A percentile compares a stretch with the other conserved stretches of the same genome.
Conservation (phyloP, 208 protist species). For the Trypanosoma cruzi region DNA sequence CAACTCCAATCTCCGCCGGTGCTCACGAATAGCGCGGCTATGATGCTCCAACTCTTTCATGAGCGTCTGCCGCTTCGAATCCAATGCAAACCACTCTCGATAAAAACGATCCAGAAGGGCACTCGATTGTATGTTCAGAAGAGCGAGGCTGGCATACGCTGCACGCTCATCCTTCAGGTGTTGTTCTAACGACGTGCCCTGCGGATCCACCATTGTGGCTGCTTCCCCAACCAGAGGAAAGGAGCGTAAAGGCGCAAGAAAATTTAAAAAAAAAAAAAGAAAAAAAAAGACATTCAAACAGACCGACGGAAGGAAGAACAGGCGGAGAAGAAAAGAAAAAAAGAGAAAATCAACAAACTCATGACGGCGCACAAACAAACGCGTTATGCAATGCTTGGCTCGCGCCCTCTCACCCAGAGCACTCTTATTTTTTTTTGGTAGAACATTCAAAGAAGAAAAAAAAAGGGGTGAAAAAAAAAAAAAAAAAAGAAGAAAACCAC, state of each 20-base stretch:
- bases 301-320: too few species aligned
- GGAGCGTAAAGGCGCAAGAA: background rate
- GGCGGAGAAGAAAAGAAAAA: slow-evolving; percentile 10
- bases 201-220: background rate
- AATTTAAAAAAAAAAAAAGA: slow-evolving; percentile 21
- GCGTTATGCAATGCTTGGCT: background rate
- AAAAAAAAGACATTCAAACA: too few species aligned
- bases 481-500: background rate
- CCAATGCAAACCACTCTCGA: slow-evolving; percentile 22
- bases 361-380: background rate
- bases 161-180: slow-evolving; percentile 22
- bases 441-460: background rate
- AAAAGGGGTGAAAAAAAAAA: background rate
- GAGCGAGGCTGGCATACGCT: slow-evolving; percentile 6
- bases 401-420: background rate
- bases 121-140: slow-evolving; percentile 21
- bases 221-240: background rate
- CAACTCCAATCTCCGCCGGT: slow-evolving; percentile 9
- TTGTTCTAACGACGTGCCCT: slow-evolving; percentile 18
- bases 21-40: slow-evolving; percentile 16
- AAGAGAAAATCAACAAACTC: slow-evolving; percentile 8
- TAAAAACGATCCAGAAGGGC: slow-evolving; percentile 21
- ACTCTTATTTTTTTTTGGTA: background rate
- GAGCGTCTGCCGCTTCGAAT: slow-evolving; percentile 7
- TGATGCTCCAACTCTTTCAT: slow-evolving; percentile 14